Percentiles rank a stretch among this genome's conserved stretches.
Evolutionary conservation across 495 filamentous ascomycete genomes (phyloP).

Genomic region (Penicillium herquei): DNA sequence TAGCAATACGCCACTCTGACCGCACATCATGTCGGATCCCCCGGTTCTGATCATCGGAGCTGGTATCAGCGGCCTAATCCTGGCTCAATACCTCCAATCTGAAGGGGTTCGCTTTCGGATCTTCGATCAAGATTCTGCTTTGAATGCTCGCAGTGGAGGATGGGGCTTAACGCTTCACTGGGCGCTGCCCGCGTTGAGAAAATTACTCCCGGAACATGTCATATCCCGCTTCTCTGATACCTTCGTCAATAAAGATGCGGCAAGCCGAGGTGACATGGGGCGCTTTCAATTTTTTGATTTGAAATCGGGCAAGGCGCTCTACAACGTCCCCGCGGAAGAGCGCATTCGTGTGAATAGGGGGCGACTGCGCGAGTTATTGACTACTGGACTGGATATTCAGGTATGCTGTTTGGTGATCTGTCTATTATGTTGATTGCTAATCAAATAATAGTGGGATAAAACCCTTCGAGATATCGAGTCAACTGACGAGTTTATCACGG

Average conservation of each 20-base stretch:
- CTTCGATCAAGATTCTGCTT: slow-evolving; percentile 52
- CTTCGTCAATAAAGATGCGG: slow-evolving; percentile 48
- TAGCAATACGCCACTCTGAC: neutral
- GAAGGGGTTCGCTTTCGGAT: slow-evolving; percentile 45
- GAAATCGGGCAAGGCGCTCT: slow-evolving; percentile 44
- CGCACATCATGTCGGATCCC: slow-evolving; percentile 14
- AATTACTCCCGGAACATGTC: slow-evolving; percentile 50
- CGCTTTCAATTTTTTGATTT: slow-evolving; percentile 55
- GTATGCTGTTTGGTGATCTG: slow-evolving; percentile 14
- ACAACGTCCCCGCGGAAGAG: slow-evolving; percentile 44
- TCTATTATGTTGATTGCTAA: neutral
- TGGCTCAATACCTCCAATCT: slow-evolving; percentile 57
- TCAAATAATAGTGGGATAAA: slow-evolving; percentile 42
- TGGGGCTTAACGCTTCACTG: slow-evolving; percentile 63
- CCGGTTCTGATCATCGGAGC: slow-evolving; percentile 57
- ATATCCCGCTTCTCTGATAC: slow-evolving; percentile 46
- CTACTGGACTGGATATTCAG: slow-evolving; percentile 47
- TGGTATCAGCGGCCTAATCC: slow-evolving; percentile 57
- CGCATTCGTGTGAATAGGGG: slow-evolving; percentile 51
- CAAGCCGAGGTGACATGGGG: slow-evolving; percentile 43
- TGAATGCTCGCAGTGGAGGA: slow-evolving; percentile 45
- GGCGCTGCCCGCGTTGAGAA: slow-evolving; percentile 49
- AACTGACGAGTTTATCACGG: slow-evolving; percentile 34
- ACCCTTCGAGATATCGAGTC: slow-evolving; percentile 36
- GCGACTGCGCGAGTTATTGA: slow-evolving; percentile 45